Conservation (phyloP, 2,329 filamentous ascomycete species). For the Verticillium nonalfalfae region DNA sequence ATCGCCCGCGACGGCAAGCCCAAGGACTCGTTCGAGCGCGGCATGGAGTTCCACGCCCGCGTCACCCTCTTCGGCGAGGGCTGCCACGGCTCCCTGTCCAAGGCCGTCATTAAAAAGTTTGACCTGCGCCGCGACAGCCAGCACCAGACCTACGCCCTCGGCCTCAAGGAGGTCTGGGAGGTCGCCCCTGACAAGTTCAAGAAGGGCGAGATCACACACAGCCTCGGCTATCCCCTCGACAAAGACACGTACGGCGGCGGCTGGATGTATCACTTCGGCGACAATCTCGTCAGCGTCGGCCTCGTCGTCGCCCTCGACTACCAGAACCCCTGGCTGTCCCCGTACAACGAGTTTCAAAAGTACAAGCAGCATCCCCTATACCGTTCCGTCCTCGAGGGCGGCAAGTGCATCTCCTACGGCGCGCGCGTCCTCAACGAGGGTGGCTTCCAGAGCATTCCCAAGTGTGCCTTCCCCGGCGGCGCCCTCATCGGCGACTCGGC, state of each 20-base stretch:
- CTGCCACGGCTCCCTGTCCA: slow-evolving; percentile 90
- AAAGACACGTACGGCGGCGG: slow-evolving; percentile 90
- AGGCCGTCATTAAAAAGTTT: slow-evolving; percentile 92
- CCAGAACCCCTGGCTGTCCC: slow-evolving; percentile 91
- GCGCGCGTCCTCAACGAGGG: slow-evolving; percentile 89
- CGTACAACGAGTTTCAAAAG: slow-evolving; percentile 95
- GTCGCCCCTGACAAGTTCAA: slow-evolving; percentile 87
- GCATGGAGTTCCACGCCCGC: slow-evolving; percentile 95
- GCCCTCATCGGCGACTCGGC: slow-evolving; percentile 94
- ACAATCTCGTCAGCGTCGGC: slow-evolving; percentile 90
- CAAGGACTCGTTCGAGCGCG: slow-evolving; percentile 87
- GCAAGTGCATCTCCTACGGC: slow-evolving; percentile 95
- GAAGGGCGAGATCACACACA: slow-evolving; percentile 78
- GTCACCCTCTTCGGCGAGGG: slow-evolving; percentile 91
- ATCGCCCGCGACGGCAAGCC: slow-evolving; percentile 75
- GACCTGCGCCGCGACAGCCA: slow-evolving; percentile 84
- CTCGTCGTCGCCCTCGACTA: slow-evolving; percentile 94
- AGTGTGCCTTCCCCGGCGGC: slow-evolving; percentile 92
- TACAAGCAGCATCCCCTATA: slow-evolving; percentile 97
- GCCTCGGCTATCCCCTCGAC: slow-evolving; percentile 86
- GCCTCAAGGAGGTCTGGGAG: slow-evolving; percentile 97
- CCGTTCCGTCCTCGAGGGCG: slow-evolving; percentile 79
- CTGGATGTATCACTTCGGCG: slow-evolving; percentile 99
- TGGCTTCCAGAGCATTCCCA: slow-evolving; percentile 95
- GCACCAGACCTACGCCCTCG: slow-evolving; percentile 90